phyloP scores from a whole-genome alignment of 2,329 filamentous ascomycete species.

The Davidsoniella eucalypti region DNA sequence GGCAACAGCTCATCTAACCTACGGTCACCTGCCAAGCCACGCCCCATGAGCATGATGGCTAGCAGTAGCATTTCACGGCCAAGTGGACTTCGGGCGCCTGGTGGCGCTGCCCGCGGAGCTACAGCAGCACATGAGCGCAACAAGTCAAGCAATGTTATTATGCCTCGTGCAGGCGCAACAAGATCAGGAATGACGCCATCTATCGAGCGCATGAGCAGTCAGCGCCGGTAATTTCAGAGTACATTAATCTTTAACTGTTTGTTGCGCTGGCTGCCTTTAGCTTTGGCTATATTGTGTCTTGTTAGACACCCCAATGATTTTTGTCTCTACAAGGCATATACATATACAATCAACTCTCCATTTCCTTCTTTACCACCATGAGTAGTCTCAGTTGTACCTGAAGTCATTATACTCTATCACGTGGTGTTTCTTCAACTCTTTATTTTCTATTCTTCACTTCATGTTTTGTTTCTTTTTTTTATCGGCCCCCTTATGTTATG shows the following conservation, averaged over 20 bases:
- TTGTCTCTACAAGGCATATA: not conserved
- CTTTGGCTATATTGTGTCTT: not conserved
- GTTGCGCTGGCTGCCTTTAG: not conserved
- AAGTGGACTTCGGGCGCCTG: constrained; percentile 46
- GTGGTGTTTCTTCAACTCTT: not conserved
- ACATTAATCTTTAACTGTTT: not conserved
- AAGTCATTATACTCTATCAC: not conserved
- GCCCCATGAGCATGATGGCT: constrained; percentile 27
- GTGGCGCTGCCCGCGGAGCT: constrained; percentile 21
- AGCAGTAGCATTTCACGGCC: constrained; percentile 37
- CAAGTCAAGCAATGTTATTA: constrained; percentile 28
- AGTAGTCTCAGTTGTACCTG: not conserved
- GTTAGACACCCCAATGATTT: not conserved
- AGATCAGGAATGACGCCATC: constrained; percentile 66
- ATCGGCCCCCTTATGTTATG: not conserved
- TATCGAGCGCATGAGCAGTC: constrained; percentile 72
- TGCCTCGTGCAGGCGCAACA: constrained; percentile 30
- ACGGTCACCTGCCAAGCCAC: constrained; percentile 21
- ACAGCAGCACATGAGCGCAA: constrained; percentile 26
- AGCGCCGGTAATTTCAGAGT: constrained; percentile 27
- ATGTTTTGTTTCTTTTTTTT: not conserved
- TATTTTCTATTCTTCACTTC: not conserved
- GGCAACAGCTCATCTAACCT: constrained; percentile 8
- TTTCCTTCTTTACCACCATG: not conserved
- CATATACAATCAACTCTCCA: not conserved